Percentiles rank a stretch among this genome's conserved stretches.
Evolutionary conservation across 805 yeast genomes (phyloP).

Genomic region (Hanseniaspora nectarophila): DNA sequence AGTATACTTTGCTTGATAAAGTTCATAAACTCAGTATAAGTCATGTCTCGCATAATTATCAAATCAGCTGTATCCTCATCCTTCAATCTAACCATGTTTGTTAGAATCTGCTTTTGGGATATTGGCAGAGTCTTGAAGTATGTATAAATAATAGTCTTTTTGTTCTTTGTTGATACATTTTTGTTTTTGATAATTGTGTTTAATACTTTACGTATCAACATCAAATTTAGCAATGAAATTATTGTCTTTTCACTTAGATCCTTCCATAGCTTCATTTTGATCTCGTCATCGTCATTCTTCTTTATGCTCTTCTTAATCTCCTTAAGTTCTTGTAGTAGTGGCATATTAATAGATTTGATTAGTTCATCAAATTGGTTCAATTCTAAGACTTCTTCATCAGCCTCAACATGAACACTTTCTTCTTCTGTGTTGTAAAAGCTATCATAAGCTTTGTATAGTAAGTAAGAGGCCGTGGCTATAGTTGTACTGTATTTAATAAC

Average conservation of each 20-base stretch:
- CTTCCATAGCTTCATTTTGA: slow-evolving; percentile 4
- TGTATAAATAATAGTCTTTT: slow-evolving; percentile 7
- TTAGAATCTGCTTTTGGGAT: background rate
- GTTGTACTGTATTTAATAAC: slow-evolving; percentile 6
- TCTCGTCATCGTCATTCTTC: background rate
- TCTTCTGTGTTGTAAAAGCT: slow-evolving; percentile 16
- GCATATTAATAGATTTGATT: slow-evolving; percentile 2
- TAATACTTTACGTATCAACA: background rate
- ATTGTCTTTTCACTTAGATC: slow-evolving; percentile 4
- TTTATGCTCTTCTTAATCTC: background rate
- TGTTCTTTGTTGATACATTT: background rate
- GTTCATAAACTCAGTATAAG: background rate
- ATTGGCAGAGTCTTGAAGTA: slow-evolving; percentile 1
- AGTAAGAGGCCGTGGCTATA: slow-evolving; percentile 1
- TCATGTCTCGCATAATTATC: slow-evolving; percentile 4
- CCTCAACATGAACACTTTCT: slow-evolving; percentile 17
- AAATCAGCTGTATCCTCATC: background rate
- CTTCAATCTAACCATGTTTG: background rate
- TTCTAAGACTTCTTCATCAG: slow-evolving; percentile 14
- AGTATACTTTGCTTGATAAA: slow-evolving; percentile 4
- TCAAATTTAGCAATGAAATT: background rate
- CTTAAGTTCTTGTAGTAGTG: slow-evolving; percentile 1
- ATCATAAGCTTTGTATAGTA: slow-evolving; percentile 8
- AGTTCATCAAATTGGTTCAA: slow-evolving; percentile 16
- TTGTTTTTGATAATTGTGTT: background rate